Evolutionary conservation across 768 basidiomycete species (phyloP), one percentile per base, ranked within the genome.

Genomic region (Amanita rimosa): DNA sequence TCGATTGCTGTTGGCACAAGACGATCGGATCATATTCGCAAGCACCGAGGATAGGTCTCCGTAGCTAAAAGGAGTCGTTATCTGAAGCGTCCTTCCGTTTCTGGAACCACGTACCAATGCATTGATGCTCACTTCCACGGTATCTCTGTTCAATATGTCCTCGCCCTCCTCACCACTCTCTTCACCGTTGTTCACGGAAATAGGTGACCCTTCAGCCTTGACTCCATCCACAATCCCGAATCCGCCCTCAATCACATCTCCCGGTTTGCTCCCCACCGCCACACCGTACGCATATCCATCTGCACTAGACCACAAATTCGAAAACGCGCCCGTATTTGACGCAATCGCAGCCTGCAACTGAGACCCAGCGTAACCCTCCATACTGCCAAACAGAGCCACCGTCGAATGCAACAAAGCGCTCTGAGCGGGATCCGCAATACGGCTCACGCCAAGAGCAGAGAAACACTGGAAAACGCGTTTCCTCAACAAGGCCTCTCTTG

Each of bases 241-340:
- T 8, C 48, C 48, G 10, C 26, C 40, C 17, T 49, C 48, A 13
- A 49, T 41, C 7, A 49, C 31, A 11, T 49, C 48, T 5, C 48
- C 40, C 3, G 48, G 40, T 33, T 49, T 49, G 26, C 48, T 41
- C 1, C 48, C 48, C 17, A 41, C 33, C 1, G 24, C 40, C 2
- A 43, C 81, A 0, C 95, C 95, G 64, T 90, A 93, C 0, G 82
- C 94, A 64, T 92, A 95, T 4, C 91, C 89, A 62, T 98, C 95
- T 1, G 75, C 71, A 48, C 78, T 76, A 49, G 84, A 78, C 95
- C 95, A 98, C 10, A 99, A 74, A 11, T 76, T 79, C 2, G 80
- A 81, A 63, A 96, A 94, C 0, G 78, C 70, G 1, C 93, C 94
- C 0, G 87, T 75, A 5, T 83, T 88, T 0, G 88, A 83, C 0